Conservation (phyloP, 371 early-diverging fungal species). For the Zopfochytrium polystomum region DNA sequence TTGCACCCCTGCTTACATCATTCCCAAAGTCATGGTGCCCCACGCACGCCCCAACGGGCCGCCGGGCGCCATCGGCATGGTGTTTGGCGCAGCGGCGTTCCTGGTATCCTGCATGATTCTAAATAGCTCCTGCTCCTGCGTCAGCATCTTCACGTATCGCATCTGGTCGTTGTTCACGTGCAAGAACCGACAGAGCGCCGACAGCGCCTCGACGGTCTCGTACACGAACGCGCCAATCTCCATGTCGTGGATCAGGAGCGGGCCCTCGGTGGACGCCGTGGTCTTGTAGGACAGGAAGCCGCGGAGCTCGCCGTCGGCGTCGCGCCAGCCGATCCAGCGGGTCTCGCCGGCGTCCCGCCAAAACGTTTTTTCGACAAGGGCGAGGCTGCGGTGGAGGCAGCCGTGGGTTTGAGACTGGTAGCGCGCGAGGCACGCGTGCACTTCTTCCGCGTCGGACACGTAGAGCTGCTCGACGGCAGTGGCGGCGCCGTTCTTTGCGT, state of each 20-base stretch:
- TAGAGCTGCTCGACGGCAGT: neutral
- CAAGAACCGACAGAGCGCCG: slow-evolving; percentile 10
- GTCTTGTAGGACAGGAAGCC: slow-evolving; percentile 17
- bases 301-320: neutral
- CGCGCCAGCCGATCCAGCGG: slow-evolving; percentile 13
- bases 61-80: neutral
- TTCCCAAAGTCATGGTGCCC: neutral
- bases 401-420: slow-evolving; percentile 10
- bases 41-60: neutral
- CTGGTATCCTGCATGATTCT: slow-evolving; percentile 13
- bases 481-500: neutral
- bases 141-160: slow-evolving; percentile 7
- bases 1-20: slow-evolving; percentile 3
- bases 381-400: neutral
- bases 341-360: slow-evolving; percentile 2
- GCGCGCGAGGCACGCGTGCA: slow-evolving; percentile 7
- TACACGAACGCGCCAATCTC: slow-evolving; percentile 5
- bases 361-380: neutral
- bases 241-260: slow-evolving; percentile 6
- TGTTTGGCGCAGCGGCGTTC: neutral
- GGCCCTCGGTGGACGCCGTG: neutral
- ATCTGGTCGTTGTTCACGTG: slow-evolving; percentile 18
- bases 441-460: slow-evolving; percentile 5
- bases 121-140: slow-evolving; percentile 14
- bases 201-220: slow-evolving; percentile 9